phyloP scores from a whole-genome alignment of 2,329 filamentous ascomycete species.

The Claviceps humidiphila region DNA sequence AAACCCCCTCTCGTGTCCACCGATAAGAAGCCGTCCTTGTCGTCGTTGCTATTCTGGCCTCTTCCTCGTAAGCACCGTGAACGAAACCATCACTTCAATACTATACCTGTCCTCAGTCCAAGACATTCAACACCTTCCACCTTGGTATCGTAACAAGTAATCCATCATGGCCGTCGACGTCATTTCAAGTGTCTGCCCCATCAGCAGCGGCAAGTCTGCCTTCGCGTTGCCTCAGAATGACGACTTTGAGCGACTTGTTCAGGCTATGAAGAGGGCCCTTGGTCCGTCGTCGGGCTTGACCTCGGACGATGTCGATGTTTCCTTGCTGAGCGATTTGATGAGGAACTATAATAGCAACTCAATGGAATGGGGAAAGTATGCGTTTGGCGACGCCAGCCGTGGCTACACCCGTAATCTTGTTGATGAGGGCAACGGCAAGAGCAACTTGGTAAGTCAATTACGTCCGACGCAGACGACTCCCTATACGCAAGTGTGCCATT shows the following conservation, averaged over 20 bases:
- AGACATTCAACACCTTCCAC: not conserved
- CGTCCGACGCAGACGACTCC: not conserved
- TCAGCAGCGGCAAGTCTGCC: conserved; percentile 10
- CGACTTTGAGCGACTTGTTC: conserved; percentile 57
- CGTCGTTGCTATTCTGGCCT: conserved; percentile 14
- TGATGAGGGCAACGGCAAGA: conserved; percentile 74
- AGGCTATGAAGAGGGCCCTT: conserved; percentile 58
- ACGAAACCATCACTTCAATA: not conserved
- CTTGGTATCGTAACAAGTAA: conserved; percentile 2
- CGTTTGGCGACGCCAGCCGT: conserved; percentile 54
- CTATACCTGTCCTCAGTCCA: not conserved
- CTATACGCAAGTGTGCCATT: not conserved
- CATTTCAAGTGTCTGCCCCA: conserved; percentile 13
- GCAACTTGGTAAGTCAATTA: conserved; percentile 48
- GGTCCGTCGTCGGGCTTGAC: conserved; percentile 72
- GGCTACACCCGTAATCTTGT: conserved; percentile 82
- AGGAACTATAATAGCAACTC: conserved; percentile 55
- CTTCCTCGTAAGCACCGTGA: conserved; percentile 2
- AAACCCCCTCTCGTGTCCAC: conserved; percentile 3
- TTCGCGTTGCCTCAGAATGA: conserved; percentile 20
- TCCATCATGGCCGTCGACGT: conserved; percentile 23
- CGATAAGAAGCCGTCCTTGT: not conserved
- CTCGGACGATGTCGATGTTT: conserved; percentile 67
- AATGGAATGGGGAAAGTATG: conserved; percentile 62
- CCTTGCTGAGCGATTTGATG: conserved; percentile 61